phyloP scores from a whole-genome alignment of 441 rosid genomes.

The Hura crepitans region DNA sequence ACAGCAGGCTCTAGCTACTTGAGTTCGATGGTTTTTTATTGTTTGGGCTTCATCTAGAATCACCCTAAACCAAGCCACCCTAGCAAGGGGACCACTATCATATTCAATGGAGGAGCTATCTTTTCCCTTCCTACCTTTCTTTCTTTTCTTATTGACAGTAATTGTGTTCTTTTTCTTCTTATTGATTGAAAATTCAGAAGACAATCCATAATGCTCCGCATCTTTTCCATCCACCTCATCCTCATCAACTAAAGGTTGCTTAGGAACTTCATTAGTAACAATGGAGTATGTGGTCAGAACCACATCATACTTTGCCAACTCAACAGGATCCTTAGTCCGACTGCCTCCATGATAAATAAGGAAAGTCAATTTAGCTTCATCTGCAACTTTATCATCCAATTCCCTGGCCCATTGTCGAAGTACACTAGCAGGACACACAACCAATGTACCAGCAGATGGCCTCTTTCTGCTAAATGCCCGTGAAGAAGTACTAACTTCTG shows the following conservation, averaged over 20 bases:
- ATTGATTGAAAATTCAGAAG: constrained; percentile 49
- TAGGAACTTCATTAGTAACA: constrained; percentile 84
- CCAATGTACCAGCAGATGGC: constrained; percentile 86
- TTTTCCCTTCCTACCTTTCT: constrained; percentile 54
- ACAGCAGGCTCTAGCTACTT: constrained; percentile 90
- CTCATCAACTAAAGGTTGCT: constrained; percentile 64
- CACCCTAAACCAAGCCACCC: constrained; percentile 81
- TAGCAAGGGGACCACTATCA: constrained; percentile 66
- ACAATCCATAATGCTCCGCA: constrained; percentile 47
- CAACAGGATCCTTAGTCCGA: constrained; percentile 81
- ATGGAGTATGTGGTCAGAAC: constrained; percentile 90
- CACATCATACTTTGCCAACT: constrained; percentile 76
- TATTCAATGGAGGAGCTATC: constrained; percentile 50
- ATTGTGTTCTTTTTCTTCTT: constrained; percentile 49
- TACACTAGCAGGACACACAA: constrained; percentile 95
- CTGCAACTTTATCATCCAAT: constrained; percentile 78
- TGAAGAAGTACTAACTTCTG: constrained; percentile 47
- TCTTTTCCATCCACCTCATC: constrained; percentile 66
- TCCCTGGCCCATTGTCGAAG: constrained; percentile 96
- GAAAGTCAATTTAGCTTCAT: constrained; percentile 56
- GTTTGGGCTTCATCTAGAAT: constrained; percentile 97
- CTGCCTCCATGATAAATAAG: constrained; percentile 84
- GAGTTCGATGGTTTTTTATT: constrained; percentile 92
- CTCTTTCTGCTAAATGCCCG: constrained; percentile 40
- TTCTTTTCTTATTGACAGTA: constrained; percentile 52